Evolutionary conservation across 2,329 filamentous ascomycete species (phyloP).

Genomic region (Calonectria naviculata): DNA sequence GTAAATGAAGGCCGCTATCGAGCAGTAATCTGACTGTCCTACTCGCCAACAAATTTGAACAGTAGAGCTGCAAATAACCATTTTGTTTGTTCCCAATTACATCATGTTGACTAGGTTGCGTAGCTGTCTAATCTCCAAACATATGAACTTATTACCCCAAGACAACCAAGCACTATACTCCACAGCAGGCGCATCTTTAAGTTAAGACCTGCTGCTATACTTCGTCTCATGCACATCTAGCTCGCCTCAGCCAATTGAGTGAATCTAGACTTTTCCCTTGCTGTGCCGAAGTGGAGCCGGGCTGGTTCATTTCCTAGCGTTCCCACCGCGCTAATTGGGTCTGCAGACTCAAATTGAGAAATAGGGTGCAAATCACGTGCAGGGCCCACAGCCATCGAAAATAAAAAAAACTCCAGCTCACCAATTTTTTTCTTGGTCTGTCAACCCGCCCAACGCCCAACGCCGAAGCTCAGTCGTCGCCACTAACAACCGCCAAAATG

Average conservation of each 20-base stretch:
- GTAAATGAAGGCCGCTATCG: not conserved
- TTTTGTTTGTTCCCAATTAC: not conserved
- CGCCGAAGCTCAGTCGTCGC: slow-evolving; percentile 39
- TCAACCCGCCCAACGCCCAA: slow-evolving; percentile 47
- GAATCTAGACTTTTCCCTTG: not conserved
- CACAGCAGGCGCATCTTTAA: not conserved
- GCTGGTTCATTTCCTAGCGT: not conserved
- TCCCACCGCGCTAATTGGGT: not conserved
- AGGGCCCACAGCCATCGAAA: slow-evolving; percentile 38
- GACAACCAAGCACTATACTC: not conserved
- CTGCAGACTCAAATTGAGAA: not conserved
- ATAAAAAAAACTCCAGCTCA: slow-evolving; percentile 35
- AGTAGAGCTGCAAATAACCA: not conserved
- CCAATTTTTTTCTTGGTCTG: slow-evolving; percentile 26
- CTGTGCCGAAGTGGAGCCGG: slow-evolving; percentile 3
- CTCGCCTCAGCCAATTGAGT: not conserved
- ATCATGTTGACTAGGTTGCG: not conserved
- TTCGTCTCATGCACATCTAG: not conserved
- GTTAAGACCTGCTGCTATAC: not conserved
- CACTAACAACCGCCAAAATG: slow-evolving; percentile 65
- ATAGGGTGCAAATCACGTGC: slow-evolving; percentile 46
- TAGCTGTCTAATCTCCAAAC: not conserved
- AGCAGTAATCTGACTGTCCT: not conserved
- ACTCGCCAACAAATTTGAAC: not conserved
- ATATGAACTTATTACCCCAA: not conserved